phyloP scores from a whole-genome alignment of 169 alveolate genomes.

The Plasmodium coatneyi region DNA sequence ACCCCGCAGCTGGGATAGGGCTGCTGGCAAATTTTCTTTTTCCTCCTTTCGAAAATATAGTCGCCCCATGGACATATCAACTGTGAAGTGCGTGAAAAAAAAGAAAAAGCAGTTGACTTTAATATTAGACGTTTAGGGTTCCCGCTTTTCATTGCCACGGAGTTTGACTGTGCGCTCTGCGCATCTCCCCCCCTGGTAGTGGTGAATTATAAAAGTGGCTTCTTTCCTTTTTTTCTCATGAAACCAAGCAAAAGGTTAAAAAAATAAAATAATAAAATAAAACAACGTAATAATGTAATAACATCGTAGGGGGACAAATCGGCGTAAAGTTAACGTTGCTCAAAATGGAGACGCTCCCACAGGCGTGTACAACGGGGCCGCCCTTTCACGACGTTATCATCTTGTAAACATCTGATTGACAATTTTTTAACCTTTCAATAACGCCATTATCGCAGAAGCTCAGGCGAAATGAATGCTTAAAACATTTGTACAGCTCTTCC shows the following conservation, averaged over 20 bases:
- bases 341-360: neutral
- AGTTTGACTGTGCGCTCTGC: neutral
- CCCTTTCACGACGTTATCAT: slow-evolving; percentile 48
- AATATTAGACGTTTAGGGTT: neutral
- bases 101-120: neutral
- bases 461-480: slow-evolving; percentile 63
- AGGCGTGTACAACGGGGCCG: neutral
- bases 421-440: slow-evolving; percentile 28
- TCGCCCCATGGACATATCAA: neutral
- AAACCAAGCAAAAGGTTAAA: neutral
- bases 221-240: neutral
- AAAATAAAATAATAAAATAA: neutral
- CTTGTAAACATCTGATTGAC: slow-evolving; percentile 50
- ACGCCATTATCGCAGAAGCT: slow-evolving; percentile 67
- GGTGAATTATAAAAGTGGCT: neutral
- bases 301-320: neutral
- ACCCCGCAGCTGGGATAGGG: neutral
- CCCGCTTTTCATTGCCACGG: neutral
- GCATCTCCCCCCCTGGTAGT: neutral
- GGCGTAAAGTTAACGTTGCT: neutral
- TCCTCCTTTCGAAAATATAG: neutral
- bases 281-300: neutral
- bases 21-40: neutral
- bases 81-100: neutral
- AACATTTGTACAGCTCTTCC: slow-evolving; percentile 53